Percentiles rank a stretch among this genome's conserved stretches.
These are phyloP conservation scores for Akebia trifoliata DNA, from an alignment of 164 flowering plant species.

Conservation along the genomic window DNA sequence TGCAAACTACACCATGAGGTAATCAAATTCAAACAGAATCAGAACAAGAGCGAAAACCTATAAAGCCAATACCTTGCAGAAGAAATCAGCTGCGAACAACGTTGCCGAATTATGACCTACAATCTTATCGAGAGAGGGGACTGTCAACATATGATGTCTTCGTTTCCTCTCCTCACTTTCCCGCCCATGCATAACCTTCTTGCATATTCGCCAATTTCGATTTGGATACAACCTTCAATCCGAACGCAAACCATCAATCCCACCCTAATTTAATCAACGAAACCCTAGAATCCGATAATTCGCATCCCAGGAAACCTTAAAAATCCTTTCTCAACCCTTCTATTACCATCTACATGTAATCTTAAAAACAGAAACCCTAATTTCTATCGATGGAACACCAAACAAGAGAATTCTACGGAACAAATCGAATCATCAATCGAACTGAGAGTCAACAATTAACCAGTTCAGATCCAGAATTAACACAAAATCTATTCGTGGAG, in stretches of 20 bases:
- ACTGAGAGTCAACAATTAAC: too few relatives aligned
- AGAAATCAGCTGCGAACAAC: conserved; percentile 23
- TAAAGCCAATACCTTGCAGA: conserved; percentile 41
- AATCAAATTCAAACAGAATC: neutral
- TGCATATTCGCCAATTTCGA: conserved; percentile 42
- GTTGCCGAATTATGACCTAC: conserved; percentile 28
- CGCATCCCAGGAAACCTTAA: conserved; percentile 22
- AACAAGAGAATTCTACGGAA: too few relatives aligned
- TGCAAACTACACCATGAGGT: too few relatives aligned
- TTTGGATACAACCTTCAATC: conserved; percentile 19
- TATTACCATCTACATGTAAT: too few relatives aligned
- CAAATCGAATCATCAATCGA: too few relatives aligned
- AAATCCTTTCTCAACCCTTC: conserved; percentile 21
- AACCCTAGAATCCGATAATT: conserved; percentile 15
- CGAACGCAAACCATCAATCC: conserved; percentile 58
- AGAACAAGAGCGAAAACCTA: neutral
- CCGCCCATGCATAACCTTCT: conserved; percentile 62
- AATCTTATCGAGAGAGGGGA: conserved; percentile 35
- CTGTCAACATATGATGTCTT: conserved; percentile 70
- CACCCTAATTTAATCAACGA: conserved; percentile 11
- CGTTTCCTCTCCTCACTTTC: conserved; percentile 49
- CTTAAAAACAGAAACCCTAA: conserved; percentile 5
- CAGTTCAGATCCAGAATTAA: too few relatives aligned
- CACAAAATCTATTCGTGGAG: too few relatives aligned
- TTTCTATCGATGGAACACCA: too few relatives aligned